These are phyloP conservation scores for Lactifluus subvellereus DNA, from an alignment of 768 basidiomycete genomes.

Conservation along the genomic window DNA sequence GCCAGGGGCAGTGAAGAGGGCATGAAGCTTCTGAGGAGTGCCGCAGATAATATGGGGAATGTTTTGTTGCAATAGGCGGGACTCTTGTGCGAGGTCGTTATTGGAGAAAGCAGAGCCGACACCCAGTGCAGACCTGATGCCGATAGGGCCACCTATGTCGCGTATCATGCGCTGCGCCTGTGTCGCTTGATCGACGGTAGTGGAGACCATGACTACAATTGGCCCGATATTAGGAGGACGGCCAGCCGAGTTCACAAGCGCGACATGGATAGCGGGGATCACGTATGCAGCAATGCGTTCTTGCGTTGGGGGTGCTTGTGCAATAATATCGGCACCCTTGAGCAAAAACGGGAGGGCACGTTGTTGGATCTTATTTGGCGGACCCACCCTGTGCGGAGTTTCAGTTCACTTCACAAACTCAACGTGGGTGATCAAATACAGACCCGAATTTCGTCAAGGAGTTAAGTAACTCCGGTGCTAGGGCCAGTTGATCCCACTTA, in stretches of 20 bases:
- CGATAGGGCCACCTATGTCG: conserved; percentile 89
- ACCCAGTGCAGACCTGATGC: conserved; percentile 83
- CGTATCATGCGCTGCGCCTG: conserved; percentile 95
- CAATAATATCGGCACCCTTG: conserved; percentile 92
- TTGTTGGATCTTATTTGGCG: conserved; percentile 98
- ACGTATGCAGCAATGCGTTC: conserved; percentile 98
- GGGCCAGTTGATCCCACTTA: conserved; percentile 92
- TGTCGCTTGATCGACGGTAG: conserved; percentile 97
- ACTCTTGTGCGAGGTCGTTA: conserved; percentile 62
- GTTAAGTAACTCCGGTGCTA: conserved; percentile 81
- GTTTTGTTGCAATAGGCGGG: conserved; percentile 81
- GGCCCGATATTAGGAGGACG: conserved; percentile 69
- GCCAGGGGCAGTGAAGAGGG: conserved; percentile 76
- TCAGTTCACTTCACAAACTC: conserved; percentile 1
- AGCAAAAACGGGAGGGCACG: conserved; percentile 93
- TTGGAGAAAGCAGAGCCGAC: conserved; percentile 67
- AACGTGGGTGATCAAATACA: conserved; percentile 31
- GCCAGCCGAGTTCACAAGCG: conserved; percentile 54
- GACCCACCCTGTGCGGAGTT: conserved; percentile 64
- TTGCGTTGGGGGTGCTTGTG: conserved; percentile 97
- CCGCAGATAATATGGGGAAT: conserved; percentile 95
- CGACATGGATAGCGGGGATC: conserved; percentile 83
- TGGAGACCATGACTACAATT: conserved; percentile 89
- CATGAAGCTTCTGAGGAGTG: conserved; percentile 93
- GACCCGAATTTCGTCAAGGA: conserved; percentile 93